These are phyloP conservation scores for Cryptococcus amylolentus DNA, from an alignment of 1,284 basidiomycete genomes.

Conservation along the genomic window DNA sequence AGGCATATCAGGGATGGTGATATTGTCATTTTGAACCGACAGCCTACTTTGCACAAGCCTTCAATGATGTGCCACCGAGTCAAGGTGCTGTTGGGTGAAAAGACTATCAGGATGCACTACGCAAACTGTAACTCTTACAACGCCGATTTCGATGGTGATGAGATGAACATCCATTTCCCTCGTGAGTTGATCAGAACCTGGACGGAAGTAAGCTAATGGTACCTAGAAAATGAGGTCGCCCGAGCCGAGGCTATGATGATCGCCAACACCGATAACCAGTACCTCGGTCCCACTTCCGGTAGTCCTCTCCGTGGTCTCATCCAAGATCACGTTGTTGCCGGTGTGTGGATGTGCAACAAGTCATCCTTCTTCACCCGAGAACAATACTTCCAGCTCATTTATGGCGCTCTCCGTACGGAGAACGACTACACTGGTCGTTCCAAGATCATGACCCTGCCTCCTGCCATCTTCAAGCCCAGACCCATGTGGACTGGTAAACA, in stretches of 20 bases:
- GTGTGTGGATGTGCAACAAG: conserved; percentile 98
- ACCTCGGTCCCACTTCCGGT: conserved; percentile 95
- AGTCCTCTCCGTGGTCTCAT: conserved; percentile 97
- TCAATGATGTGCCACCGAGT: conserved; percentile 99
- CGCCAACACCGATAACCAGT: conserved; percentile 98
- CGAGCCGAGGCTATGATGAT: conserved; percentile 91
- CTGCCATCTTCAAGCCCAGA: conserved; percentile 85
- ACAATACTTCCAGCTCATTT: conserved; percentile 94
- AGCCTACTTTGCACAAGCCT: conserved; percentile 99
- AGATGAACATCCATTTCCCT: conserved; percentile 99
- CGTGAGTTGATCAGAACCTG: conserved; percentile 57
- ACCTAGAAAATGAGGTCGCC: conserved; percentile 82
- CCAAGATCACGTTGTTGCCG: conserved; percentile 98
- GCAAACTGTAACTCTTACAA: conserved; percentile 99
- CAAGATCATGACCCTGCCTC: conserved; percentile 77
- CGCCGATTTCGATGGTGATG: conserved; percentile 99
- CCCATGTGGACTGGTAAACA: conserved; percentile 98
- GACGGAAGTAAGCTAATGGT: conserved; percentile 68
- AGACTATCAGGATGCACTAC: conserved; percentile 99
- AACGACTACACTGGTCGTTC: conserved; percentile 65
- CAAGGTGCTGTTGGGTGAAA: conserved; percentile 87
- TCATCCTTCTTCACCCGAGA: conserved; percentile 92
- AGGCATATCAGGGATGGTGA: conserved; percentile 94
- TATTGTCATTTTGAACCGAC: conserved; percentile 92
- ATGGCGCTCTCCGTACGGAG: conserved; percentile 90